phyloP scores from a whole-genome alignment of 1,284 basidiomycete genomes.

The Trichosporon ovoides region DNA sequence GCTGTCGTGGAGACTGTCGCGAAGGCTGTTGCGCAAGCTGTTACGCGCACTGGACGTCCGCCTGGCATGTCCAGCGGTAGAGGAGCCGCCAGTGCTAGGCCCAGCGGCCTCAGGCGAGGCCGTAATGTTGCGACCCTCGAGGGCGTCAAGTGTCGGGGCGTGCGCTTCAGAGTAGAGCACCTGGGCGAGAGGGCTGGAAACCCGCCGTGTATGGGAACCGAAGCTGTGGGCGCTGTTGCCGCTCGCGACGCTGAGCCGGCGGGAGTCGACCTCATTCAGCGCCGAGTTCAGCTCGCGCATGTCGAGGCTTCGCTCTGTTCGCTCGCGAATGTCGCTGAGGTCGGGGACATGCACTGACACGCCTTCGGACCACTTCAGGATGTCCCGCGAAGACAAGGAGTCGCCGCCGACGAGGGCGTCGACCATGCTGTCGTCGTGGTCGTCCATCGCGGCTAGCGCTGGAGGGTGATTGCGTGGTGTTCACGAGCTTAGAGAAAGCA shows the following conservation, averaged over 20 bases:
- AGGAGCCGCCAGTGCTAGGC: neutral
- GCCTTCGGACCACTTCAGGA: slow-evolving; percentile 1
- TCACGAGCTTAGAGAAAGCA: too few relatives aligned
- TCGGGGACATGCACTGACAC: neutral
- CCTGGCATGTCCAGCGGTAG: neutral
- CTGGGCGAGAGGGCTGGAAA: neutral
- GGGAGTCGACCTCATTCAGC: neutral
- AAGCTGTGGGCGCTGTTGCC: neutral
- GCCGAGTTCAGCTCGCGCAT: neutral
- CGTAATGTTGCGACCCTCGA: neutral
- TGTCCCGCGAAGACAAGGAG: slow-evolving; percentile 1
- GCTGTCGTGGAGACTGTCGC: neutral
- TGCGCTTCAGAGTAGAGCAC: neutral
- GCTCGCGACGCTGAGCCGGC: neutral
- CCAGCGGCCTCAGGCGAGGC: neutral
- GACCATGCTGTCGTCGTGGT: neutral
- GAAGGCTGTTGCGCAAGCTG: neutral
- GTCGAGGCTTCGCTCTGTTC: neutral
- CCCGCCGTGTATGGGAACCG: neutral
- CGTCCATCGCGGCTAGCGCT: neutral
- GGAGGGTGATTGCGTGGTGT: too few relatives aligned
- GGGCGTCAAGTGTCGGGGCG: neutral
- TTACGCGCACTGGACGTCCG: neutral
- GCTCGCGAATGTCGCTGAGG: slow-evolving; percentile 1
- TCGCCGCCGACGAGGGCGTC: neutral